phyloP scores from a whole-genome alignment of 1,284 basidiomycete species.

The Cryptococcus sp. region DNA sequence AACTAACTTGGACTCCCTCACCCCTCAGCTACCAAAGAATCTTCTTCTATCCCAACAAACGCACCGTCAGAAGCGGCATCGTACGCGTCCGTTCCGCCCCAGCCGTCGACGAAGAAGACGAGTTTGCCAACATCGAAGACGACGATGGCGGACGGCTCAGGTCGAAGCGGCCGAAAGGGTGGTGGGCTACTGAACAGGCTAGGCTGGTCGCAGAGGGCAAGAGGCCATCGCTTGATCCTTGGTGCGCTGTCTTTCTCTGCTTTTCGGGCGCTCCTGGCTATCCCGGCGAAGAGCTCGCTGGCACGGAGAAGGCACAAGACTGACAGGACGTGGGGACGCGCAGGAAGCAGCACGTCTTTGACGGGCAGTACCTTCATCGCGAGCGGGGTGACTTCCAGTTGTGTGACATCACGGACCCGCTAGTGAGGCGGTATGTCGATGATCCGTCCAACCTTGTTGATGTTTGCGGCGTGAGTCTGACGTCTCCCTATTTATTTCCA shows the following conservation, averaged over 20 bases:
- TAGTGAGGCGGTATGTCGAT: conserved; percentile 74
- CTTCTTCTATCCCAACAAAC: conserved; percentile 24
- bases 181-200: conserved; percentile 40
- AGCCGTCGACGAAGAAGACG: conserved; percentile 20
- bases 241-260: conserved; percentile 18
- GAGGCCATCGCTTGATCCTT: conserved; percentile 31
- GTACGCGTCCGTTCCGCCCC: neutral
- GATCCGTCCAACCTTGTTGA: conserved; percentile 65
- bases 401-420: conserved; percentile 81
- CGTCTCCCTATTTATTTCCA: neutral
- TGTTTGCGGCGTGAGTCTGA: conserved; percentile 62
- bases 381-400: conserved; percentile 89
- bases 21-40: conserved; percentile 13
- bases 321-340: neutral
- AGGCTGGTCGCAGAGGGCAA: conserved; percentile 26
- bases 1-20: conserved; percentile 2
- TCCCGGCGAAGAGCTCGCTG: neutral
- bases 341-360: conserved; percentile 75
- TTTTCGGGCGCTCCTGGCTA: neutral
- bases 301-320: neutral
- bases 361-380: conserved; percentile 72
- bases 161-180: conserved; percentile 18
- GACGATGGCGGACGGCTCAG: conserved; percentile 4
- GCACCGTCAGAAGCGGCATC: conserved; percentile 11
- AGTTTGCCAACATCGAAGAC: conserved; percentile 19